phyloP scores from a whole-genome alignment of 2,329 filamentous ascomycete species.

The Calonectria pseudoturangicola region DNA sequence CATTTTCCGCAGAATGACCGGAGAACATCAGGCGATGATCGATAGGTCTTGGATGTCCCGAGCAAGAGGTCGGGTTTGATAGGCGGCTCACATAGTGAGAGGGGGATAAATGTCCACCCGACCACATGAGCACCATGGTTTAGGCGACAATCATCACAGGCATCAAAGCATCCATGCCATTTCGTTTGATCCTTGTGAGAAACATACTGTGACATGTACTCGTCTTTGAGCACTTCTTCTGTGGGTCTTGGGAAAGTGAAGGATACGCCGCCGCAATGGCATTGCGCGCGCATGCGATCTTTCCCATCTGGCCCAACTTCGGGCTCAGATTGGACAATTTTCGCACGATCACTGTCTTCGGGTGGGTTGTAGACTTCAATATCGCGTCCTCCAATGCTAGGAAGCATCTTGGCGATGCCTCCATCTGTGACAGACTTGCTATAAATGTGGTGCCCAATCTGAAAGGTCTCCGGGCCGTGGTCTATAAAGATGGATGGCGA shows the following conservation, averaged over 20 bases:
- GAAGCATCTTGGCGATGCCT: slow-evolving; percentile 61
- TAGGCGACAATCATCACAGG: slow-evolving; percentile 67
- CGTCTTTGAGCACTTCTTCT: slow-evolving; percentile 54
- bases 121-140: slow-evolving; percentile 64
- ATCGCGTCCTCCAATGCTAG: slow-evolving; percentile 55
- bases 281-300: slow-evolving; percentile 65
- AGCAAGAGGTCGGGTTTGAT: slow-evolving; percentile 61
- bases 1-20: slow-evolving; percentile 68
- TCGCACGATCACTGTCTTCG: slow-evolving; percentile 52
- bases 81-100: slow-evolving; percentile 59
- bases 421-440: slow-evolving; percentile 60
- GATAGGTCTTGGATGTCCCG: slow-evolving; percentile 66
- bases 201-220: slow-evolving; percentile 58
- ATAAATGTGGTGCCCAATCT: slow-evolving; percentile 60
- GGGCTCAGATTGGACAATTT: slow-evolving; percentile 51
- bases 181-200: slow-evolving; percentile 62
- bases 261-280: slow-evolving; percentile 68
- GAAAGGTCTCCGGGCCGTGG: slow-evolving; percentile 59
- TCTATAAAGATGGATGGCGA: slow-evolving; percentile 64
- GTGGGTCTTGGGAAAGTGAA: slow-evolving; percentile 66
- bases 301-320: slow-evolving; percentile 60
- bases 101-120: slow-evolving; percentile 66
- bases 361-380: slow-evolving; percentile 62
- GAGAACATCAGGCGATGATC: slow-evolving; percentile 61
- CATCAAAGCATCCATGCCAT: slow-evolving; percentile 65